phyloP scores from a whole-genome alignment of 352 stramenopile genomes.

The Globisporangium radiosum region DNA sequence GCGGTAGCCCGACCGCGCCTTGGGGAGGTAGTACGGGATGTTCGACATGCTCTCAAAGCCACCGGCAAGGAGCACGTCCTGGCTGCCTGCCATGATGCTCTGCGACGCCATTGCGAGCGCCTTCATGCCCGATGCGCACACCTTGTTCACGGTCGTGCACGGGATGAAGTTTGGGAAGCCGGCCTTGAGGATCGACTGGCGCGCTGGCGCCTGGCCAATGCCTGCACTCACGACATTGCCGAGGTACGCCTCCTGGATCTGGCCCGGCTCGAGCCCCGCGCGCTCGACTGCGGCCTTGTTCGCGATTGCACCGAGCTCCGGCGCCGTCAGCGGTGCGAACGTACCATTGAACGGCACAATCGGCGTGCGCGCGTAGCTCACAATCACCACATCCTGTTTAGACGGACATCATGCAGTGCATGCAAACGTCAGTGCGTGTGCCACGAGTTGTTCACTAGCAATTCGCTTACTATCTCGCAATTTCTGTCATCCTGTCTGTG shows the following conservation, averaged over 20 bases:
- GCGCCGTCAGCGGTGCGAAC: slow-evolving; percentile 82
- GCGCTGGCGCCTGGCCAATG: slow-evolving; percentile 94
- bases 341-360: slow-evolving; percentile 94
- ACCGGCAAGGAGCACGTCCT: slow-evolving; percentile 89
- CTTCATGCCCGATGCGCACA: slow-evolving; percentile 96
- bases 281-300: slow-evolving; percentile 83
- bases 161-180: slow-evolving; percentile 90
- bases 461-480: too few relatives aligned
- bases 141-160: slow-evolving; percentile 99
- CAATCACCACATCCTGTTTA: slow-evolving; percentile 89
- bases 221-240: slow-evolving; percentile 96
- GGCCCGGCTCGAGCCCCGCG: slow-evolving; percentile 47
- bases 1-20: slow-evolving; percentile 87
- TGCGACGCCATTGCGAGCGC: slow-evolving; percentile 76
- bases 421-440: not conserved
- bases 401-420: not conserved
- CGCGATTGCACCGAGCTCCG: slow-evolving; percentile 91
- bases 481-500: too few relatives aligned
- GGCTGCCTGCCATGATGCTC: slow-evolving; percentile 83
- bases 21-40: slow-evolving; percentile 94
- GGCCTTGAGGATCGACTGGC: slow-evolving; percentile 90
- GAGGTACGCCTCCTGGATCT: slow-evolving; percentile 96
- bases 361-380: slow-evolving; percentile 93
- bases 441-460: too few relatives aligned
- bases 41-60: slow-evolving; percentile 98